phyloP scores from a whole-genome alignment of 768 basidiomycete species.

The Suillus decipiens region DNA sequence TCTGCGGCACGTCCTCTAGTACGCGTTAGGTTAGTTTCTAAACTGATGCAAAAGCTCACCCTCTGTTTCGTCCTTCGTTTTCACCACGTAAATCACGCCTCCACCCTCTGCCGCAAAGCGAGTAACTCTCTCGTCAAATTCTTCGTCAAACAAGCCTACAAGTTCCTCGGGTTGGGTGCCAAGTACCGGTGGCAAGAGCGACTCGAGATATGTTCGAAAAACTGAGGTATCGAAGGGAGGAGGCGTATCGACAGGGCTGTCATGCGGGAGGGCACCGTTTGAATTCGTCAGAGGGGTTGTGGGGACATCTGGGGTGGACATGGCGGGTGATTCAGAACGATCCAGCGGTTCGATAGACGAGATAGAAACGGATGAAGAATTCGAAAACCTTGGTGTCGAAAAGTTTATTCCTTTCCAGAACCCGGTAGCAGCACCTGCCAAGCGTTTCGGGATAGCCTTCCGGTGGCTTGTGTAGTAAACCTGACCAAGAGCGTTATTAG shows the following conservation, averaged over 20 bases:
- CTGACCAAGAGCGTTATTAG: slow-evolving; percentile 28
- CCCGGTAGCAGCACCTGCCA: slow-evolving; percentile 22
- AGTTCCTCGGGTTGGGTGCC: slow-evolving; percentile 70
- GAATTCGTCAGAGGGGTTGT: slow-evolving; percentile 32
- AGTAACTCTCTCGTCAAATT: slow-evolving; percentile 73
- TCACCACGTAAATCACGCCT: slow-evolving; percentile 81
- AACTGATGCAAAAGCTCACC: slow-evolving; percentile 45
- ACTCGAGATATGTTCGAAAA: slow-evolving; percentile 70
- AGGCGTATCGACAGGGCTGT: slow-evolving; percentile 39
- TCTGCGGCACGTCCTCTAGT: slow-evolving; percentile 66
- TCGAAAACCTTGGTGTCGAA: slow-evolving; percentile 19
- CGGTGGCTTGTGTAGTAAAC: slow-evolving; percentile 33
- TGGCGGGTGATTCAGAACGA: slow-evolving; percentile 15
- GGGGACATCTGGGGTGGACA: slow-evolving; percentile 18
- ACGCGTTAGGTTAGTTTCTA: slow-evolving; percentile 14
- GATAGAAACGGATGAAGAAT: slow-evolving; percentile 15
- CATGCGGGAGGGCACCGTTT: slow-evolving; percentile 28
- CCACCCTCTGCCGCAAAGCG: slow-evolving; percentile 77
- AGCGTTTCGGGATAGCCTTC: slow-evolving; percentile 24
- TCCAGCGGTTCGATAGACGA: slow-evolving; percentile 1
- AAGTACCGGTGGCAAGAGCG: slow-evolving; percentile 79
- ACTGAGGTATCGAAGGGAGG: slow-evolving; percentile 64
- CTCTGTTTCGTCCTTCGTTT: slow-evolving; percentile 72
- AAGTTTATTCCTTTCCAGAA: slow-evolving; percentile 28
- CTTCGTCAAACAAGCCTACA: slow-evolving; percentile 66